Evolutionary conservation across 2,329 filamentous ascomycete species (phyloP).

Genomic region (Colletotrichum euphorbiae): DNA sequence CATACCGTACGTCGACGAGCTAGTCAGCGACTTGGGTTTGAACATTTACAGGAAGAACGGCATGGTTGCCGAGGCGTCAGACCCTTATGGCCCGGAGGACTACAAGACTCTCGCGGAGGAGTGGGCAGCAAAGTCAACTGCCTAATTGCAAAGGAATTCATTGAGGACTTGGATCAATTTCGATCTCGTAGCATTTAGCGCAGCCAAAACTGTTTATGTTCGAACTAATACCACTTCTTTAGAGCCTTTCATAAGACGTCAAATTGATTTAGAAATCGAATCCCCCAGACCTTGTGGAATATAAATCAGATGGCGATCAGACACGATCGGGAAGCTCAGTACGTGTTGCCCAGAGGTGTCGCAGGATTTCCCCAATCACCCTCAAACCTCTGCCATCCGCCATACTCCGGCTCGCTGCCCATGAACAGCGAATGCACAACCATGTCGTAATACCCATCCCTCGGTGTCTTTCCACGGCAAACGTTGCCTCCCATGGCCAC

Average conservation of each 20-base stretch:
- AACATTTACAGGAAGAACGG: slow-evolving; percentile 66
- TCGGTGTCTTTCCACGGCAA: slow-evolving; percentile 62
- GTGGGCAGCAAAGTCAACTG: slow-evolving; percentile 51
- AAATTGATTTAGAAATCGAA: no score
- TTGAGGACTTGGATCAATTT: neutral
- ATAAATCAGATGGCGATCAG: no score
- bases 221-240: no score
- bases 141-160: neutral
- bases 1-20: slow-evolving; percentile 77
- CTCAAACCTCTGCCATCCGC: slow-evolving; percentile 67
- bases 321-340: slow-evolving; percentile 39
- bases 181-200: neutral
- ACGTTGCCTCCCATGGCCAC: slow-evolving; percentile 73
- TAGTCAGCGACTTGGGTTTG: slow-evolving; percentile 75
- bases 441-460: slow-evolving; percentile 67
- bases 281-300: no score
- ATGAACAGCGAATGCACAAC: slow-evolving; percentile 64
- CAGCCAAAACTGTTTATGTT: no score
- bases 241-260: no score
- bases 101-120: slow-evolving; percentile 66
- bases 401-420: slow-evolving; percentile 61
- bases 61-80: slow-evolving; percentile 62
- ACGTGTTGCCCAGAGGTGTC: slow-evolving; percentile 48
- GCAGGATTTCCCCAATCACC: slow-evolving; percentile 56
- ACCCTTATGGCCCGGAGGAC: slow-evolving; percentile 70